Percentiles rank a stretch among this genome's conserved stretches.
phyloP scores from a whole-genome alignment of 768 basidiomycete species.

The Podaxis carcinomalis region DNA sequence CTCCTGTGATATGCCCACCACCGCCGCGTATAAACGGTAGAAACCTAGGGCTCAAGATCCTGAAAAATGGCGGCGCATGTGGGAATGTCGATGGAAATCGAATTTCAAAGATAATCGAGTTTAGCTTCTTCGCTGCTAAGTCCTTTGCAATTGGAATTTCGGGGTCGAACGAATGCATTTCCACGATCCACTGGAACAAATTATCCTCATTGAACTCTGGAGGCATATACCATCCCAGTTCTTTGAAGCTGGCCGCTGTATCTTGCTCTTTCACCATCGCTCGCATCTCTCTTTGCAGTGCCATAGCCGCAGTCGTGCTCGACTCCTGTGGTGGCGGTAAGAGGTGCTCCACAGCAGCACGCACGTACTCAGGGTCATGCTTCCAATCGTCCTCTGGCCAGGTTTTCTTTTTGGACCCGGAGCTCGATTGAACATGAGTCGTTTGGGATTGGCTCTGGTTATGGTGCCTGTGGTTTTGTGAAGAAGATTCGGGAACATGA shows the following conservation, averaged over 20 bases:
- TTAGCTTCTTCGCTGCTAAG: slow-evolving; percentile 45
- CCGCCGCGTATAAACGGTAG: slow-evolving; percentile 68
- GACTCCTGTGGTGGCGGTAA: slow-evolving; percentile 62
- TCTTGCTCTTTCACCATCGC: slow-evolving; percentile 60
- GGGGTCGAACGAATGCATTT: slow-evolving; percentile 66
- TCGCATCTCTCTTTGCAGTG: slow-evolving; percentile 59
- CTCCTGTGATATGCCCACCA: slow-evolving; percentile 65
- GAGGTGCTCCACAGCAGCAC: slow-evolving; percentile 35
- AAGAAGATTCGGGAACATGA: slow-evolving; percentile 17
- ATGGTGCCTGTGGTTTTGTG: slow-evolving; percentile 8
- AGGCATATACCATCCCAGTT: slow-evolving; percentile 72
- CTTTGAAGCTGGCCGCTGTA: slow-evolving; percentile 34
- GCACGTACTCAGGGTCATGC: slow-evolving; percentile 49
- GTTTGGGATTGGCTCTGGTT: not conserved
- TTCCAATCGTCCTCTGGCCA: slow-evolving; percentile 44
- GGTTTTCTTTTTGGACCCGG: slow-evolving; percentile 17
- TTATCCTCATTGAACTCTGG: slow-evolving; percentile 64
- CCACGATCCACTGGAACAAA: slow-evolving; percentile 70
- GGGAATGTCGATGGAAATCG: slow-evolving; percentile 66
- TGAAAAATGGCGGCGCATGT: slow-evolving; percentile 70
- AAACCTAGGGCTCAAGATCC: slow-evolving; percentile 70
- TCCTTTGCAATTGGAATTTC: slow-evolving; percentile 59
- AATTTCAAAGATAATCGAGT: slow-evolving; percentile 70
- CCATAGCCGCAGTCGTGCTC: slow-evolving; percentile 46
- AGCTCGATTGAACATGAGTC: slow-evolving; percentile 10